phyloP scores from a whole-genome alignment of 1,284 basidiomycete species.

The Rhodofomes roseus region DNA sequence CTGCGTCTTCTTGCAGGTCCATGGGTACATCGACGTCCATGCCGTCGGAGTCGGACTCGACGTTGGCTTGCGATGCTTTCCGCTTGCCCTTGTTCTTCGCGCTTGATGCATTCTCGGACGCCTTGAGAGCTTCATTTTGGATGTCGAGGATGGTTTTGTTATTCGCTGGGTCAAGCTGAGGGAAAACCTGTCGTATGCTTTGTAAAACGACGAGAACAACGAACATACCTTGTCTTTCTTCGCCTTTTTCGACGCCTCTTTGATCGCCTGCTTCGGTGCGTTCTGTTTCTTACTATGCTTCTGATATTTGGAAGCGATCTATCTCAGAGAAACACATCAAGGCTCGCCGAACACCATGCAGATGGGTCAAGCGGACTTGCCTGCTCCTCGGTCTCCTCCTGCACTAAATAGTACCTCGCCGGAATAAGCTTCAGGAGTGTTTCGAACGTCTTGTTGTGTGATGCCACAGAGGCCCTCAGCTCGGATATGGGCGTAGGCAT shows the following conservation, averaged over 20 bases:
- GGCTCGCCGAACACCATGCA: not conserved
- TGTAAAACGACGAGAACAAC: not conserved
- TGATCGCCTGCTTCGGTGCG: slow-evolving; percentile 77
- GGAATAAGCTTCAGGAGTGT: slow-evolving; percentile 81
- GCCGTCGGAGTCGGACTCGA: slow-evolving; percentile 33
- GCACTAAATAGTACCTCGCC: slow-evolving; percentile 80
- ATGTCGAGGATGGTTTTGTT: slow-evolving; percentile 80
- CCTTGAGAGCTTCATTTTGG: slow-evolving; percentile 48
- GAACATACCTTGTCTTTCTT: slow-evolving; percentile 75
- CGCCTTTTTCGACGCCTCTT: slow-evolving; percentile 84
- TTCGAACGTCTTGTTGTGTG: slow-evolving; percentile 83
- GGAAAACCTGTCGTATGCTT: not conserved
- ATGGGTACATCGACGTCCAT: slow-evolving; percentile 31
- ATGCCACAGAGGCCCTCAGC: slow-evolving; percentile 68
- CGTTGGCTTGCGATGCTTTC: slow-evolving; percentile 38
- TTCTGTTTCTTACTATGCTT: slow-evolving; percentile 88
- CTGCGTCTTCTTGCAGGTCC: slow-evolving; percentile 18
- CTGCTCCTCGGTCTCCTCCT: slow-evolving; percentile 67
- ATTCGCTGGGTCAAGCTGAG: slow-evolving; percentile 86
- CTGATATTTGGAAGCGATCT: slow-evolving; percentile 73
- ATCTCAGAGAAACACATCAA: not conserved
- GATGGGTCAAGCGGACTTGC: slow-evolving; percentile 29
- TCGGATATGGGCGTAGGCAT: slow-evolving; percentile 51
- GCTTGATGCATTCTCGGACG: slow-evolving; percentile 20
- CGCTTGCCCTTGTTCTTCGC: slow-evolving; percentile 43